phyloP scores from a whole-genome alignment of 1,139 yeast species.

The Insectozyma bohioensis region DNA sequence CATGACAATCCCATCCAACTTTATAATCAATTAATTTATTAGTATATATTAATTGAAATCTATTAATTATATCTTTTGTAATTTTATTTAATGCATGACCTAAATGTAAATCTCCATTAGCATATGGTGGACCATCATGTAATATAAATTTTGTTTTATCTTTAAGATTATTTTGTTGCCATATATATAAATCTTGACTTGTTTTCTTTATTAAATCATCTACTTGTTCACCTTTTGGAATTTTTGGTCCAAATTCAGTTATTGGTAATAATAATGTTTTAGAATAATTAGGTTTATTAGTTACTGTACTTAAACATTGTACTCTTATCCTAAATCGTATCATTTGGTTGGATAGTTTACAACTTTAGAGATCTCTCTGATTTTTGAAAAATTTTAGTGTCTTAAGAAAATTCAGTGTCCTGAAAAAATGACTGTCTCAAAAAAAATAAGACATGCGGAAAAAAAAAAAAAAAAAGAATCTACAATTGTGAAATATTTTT shows the following conservation, averaged over 20 bases:
- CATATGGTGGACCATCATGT: conserved; percentile 99
- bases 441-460: conserved; percentile 1
- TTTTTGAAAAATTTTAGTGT: background rate
- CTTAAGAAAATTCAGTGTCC: too few species aligned
- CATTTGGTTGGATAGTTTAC: conserved; percentile 5
- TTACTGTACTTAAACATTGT: conserved; percentile 6
- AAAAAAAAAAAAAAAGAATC: background rate
- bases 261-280: conserved; percentile 41
- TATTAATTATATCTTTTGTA: conserved; percentile 77
- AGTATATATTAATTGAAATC: conserved; percentile 60
- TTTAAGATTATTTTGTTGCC: conserved; percentile 28
- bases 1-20: conserved; percentile 99
- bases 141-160: conserved; percentile 48
- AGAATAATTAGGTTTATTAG: conserved; percentile 21
- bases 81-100: conserved; percentile 94
- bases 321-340: conserved; percentile 8
- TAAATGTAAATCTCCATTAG: conserved; percentile 88
- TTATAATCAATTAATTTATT: conserved; percentile 66
- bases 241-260: conserved; percentile 42
- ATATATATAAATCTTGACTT: conserved; percentile 31
- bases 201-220: conserved; percentile 25
- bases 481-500: too few species aligned
- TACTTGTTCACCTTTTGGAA: conserved; percentile 33
- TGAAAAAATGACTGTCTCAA: background rate
- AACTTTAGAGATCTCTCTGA: background rate